A percentile compares a stretch with the other conserved stretches of the same genome.
These are phyloP conservation scores for Pseudopithomyces chartarum DNA, from an alignment of 2,329 filamentous ascomycete genomes.

Conservation along the genomic window DNA sequence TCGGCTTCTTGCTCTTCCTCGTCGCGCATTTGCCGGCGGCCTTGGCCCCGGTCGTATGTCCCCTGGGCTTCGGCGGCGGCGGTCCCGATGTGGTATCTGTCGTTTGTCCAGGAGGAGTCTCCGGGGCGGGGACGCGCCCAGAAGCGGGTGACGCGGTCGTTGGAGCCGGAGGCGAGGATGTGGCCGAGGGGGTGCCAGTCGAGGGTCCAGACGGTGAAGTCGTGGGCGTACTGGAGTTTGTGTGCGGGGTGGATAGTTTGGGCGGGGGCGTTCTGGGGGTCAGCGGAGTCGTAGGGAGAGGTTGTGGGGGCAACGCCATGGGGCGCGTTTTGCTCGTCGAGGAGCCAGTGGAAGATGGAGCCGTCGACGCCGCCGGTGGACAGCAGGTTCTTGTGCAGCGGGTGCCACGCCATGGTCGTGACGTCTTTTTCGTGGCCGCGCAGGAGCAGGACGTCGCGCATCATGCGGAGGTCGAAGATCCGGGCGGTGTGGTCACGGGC, in stretches of 20 bases:
- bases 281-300: slow-evolving; percentile 83
- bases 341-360: slow-evolving; percentile 88
- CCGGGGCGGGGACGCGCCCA: slow-evolving; percentile 92
- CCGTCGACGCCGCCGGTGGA: slow-evolving; percentile 91
- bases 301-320: slow-evolving; percentile 71
- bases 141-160: slow-evolving; percentile 95
- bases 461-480: slow-evolving; percentile 95
- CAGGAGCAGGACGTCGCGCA: slow-evolving; percentile 93
- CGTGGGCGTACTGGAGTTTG: slow-evolving; percentile 83
- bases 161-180: slow-evolving; percentile 92
- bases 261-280: slow-evolving; percentile 77
- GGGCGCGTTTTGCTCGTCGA: slow-evolving; percentile 91
- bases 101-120: slow-evolving; percentile 81
- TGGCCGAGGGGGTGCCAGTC: slow-evolving; percentile 98
- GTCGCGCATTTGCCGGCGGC: slow-evolving; percentile 79
- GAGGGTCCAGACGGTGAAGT: slow-evolving; percentile 95
- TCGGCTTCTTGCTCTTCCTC: slow-evolving; percentile 93
- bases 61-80: slow-evolving; percentile 90
- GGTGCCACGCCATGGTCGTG: slow-evolving; percentile 90
- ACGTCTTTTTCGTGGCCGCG: slow-evolving; percentile 97
- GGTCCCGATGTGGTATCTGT: slow-evolving; percentile 94
- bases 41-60: slow-evolving; percentile 85
- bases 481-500: slow-evolving; percentile 91
- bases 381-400: slow-evolving; percentile 84
- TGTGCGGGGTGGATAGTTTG: slow-evolving; percentile 95